Conservation (phyloP, 1,139 yeast genomes). For the Saccharomycopsis hybrid region DNA sequence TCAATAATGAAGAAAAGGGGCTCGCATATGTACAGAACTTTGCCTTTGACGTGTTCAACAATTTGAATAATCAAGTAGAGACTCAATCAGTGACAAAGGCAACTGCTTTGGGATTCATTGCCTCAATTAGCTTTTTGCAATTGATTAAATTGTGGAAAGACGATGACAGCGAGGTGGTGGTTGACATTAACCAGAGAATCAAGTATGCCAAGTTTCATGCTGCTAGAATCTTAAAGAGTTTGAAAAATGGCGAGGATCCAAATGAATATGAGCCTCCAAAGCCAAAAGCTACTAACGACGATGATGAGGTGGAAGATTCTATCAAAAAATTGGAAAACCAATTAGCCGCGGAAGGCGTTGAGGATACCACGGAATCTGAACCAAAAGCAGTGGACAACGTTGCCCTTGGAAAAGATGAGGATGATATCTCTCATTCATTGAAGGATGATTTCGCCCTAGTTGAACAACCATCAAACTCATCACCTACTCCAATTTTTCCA, state of each 20-base stretch:
- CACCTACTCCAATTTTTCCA: background rate
- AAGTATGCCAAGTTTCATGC: constrained; percentile 57
- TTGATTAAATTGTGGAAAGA: constrained; percentile 38
- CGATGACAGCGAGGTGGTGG: constrained; percentile 22
- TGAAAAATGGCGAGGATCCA: constrained; percentile 45
- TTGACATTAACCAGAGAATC: constrained; percentile 31
- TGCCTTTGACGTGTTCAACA: constrained; percentile 54
- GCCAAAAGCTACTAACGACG: constrained; percentile 1
- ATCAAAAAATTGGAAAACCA: constrained; percentile 6
- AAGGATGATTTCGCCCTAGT: background rate
- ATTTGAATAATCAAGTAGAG: constrained; percentile 41
- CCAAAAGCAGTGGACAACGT: background rate
- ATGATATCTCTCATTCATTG: background rate
- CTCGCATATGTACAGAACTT: constrained; percentile 55
- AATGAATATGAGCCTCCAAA: constrained; percentile 28
- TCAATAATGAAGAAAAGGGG: constrained; percentile 52
- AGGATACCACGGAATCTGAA: background rate
- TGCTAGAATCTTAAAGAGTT: constrained; percentile 43
- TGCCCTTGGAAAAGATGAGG: background rate
- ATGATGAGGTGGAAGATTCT: constrained; percentile 5
- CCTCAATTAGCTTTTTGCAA: constrained; percentile 44
- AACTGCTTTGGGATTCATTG: constrained; percentile 43
- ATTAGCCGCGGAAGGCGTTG: constrained; percentile 5
- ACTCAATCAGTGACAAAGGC: constrained; percentile 31
- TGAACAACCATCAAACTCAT: background rate